Evolutionary conservation across 371 early-diverging fungal species (phyloP), one percentile per base, ranked within the genome.

Genomic region (Encephalitozoon hellem): DNA sequence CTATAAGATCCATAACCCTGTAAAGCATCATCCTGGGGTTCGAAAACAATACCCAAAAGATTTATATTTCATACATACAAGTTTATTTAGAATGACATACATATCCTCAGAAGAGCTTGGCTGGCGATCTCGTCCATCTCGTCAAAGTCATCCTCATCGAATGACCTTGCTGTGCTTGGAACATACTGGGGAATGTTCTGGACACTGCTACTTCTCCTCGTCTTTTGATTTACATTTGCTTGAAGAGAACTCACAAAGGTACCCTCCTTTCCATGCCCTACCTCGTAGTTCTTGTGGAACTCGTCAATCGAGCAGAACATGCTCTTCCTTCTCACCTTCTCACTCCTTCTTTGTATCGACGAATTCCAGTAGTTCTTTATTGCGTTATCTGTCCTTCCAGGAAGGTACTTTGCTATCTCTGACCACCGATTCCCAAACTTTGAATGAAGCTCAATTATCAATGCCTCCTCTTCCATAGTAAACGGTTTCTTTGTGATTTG

Each of bases 331-430:
- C 49, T 74, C 11, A 25, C 38, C 38, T 74, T 84, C 11, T 66
- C 59, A 12, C 39, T 63, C 53, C 79, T 82, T 67, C 82, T 79
- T 39, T 80, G 77, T 75, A 84, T 83, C 26, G 78, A 77, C 63
- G 79, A 81, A 67, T 86, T 83, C 82, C 83, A 86, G 47, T 80
- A 82, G 69, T 86, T 86, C 67, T 86, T 86, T 32, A 86, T 83
- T 43, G 86, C 72, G 77, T 86, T 86, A 69, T 86, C 86, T 26
- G 86, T 84, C 70, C 86, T 67, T 26, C 85, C 85, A 9, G 84
- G 85, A 15, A 86, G 71, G 45, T 81, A 72, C 68, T 77, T 80
- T 0, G 83, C 80, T 30, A 86, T 86, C 71, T 83, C 77, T 4
- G 78, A 80, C 86, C 86, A 86, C 68, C 72, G 79, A 73, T 84